Conservation (phyloP, 768 basidiomycete species). For the Suillus bovinus region DNA sequence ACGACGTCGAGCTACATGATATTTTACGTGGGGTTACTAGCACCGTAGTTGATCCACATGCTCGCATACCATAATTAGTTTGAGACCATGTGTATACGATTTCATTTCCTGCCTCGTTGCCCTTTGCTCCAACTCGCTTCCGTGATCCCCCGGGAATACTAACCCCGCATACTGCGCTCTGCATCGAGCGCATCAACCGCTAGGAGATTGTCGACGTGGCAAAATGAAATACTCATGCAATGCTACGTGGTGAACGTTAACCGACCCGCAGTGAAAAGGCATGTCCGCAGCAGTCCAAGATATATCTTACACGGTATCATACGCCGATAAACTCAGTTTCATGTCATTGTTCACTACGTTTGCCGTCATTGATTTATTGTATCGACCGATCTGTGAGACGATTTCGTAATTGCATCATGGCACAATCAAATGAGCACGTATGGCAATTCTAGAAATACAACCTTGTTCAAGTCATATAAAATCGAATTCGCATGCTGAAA, state of each 20-base stretch:
- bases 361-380: constrained; percentile 59
- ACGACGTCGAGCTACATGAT: background rate
- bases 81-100: background rate
- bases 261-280: background rate
- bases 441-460: constrained; percentile 49
- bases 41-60: background rate
- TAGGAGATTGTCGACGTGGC: background rate
- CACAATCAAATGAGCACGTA: constrained; percentile 57
- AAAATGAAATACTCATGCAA: background rate
- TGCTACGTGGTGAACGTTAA: background rate
- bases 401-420: constrained; percentile 62
- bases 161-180: background rate
- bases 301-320: constrained; percentile 39
- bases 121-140: background rate
- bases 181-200: no score
- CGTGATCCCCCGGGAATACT: background rate
- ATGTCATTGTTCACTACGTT: constrained; percentile 16
- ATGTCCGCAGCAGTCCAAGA: background rate
- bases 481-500: constrained; percentile 59
- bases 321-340: constrained; percentile 8
- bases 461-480: constrained; percentile 67
- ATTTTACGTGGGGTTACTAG: background rate
- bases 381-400: constrained; percentile 72
- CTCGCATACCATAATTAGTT: background rate
- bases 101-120: no score